These are phyloP conservation scores for Quillaja saponaria DNA, from an alignment of 306 rosid genomes.

Conservation along the genomic window DNA sequence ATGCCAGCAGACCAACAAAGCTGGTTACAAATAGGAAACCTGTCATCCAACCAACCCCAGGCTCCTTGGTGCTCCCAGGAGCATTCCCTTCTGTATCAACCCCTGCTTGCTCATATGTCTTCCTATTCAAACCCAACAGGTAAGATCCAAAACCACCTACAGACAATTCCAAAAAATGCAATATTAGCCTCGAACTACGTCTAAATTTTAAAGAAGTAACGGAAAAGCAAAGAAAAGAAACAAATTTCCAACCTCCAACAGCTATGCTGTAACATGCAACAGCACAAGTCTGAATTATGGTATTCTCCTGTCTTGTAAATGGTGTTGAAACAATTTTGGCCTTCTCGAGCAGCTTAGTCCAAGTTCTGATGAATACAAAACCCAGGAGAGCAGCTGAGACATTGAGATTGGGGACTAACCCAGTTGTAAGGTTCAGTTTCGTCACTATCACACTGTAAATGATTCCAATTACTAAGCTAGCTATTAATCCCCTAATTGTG, in stretches of 20 bases:
- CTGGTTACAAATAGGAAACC: constrained; percentile 85
- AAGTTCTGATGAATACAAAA: constrained; percentile 73
- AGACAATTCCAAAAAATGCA: neutral
- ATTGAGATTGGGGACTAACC: constrained; percentile 90
- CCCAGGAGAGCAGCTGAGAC: constrained; percentile 97
- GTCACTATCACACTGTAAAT: constrained; percentile 84
- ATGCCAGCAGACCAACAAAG: constrained; percentile 87
- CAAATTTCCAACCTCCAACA: constrained; percentile 69
- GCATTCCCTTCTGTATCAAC: constrained; percentile 72
- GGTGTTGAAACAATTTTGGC: constrained; percentile 80
- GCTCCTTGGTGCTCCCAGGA: constrained; percentile 82
- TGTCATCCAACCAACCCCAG: constrained; percentile 90
- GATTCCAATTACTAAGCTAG: constrained; percentile 67
- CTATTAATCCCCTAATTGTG: constrained; percentile 72
- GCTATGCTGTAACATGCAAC: constrained; percentile 96
- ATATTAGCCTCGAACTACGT: neutral
- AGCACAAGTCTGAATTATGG: constrained; percentile 91
- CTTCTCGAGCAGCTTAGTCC: constrained; percentile 75
- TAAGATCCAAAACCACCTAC: constrained; percentile 98
- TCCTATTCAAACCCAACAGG: constrained; percentile 76
- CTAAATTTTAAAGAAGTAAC: neutral
- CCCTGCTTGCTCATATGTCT: constrained; percentile 87
- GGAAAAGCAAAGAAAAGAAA: constrained; percentile 3
- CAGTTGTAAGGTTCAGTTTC: constrained; percentile 96
- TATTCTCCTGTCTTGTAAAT: constrained; percentile 91